Percentiles rank a stretch among this genome's conserved stretches.
Evolutionary conservation across 805 yeast genomes (phyloP).

Genomic region (Teunomyces cretensis): DNA sequence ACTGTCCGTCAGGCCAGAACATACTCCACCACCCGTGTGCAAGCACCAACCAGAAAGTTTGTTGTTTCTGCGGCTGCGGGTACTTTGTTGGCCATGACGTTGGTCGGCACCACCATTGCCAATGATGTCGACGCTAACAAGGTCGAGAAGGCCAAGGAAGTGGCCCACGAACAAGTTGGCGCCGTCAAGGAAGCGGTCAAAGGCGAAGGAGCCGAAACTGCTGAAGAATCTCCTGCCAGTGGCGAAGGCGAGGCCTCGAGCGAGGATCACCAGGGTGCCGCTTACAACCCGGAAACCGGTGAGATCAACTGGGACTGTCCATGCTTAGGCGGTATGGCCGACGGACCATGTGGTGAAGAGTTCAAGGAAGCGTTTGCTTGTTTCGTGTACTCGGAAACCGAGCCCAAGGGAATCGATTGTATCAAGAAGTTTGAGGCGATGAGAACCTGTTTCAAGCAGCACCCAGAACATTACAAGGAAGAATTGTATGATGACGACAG

Average conservation of each 20-base stretch:
- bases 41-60: background rate
- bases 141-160: conserved; percentile 10
- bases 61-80: background rate
- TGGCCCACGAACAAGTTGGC: conserved; percentile 7
- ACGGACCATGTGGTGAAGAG: conserved; percentile 97
- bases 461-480: conserved; percentile 93
- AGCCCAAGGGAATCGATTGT: conserved; percentile 96
- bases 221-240: background rate
- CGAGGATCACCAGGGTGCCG: conserved; percentile 53
- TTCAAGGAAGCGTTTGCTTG: conserved; percentile 93
- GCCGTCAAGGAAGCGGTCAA: background rate
- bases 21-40: background rate
- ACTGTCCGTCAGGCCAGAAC: conserved; percentile 1
- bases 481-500: conserved; percentile 74
- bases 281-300: conserved; percentile 95
- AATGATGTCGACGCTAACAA: conserved; percentile 5
- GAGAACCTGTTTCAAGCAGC: conserved; percentile 90
- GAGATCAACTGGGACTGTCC: conserved; percentile 99
- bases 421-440: conserved; percentile 83
- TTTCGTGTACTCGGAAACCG: conserved; percentile 89
- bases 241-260: conserved; percentile 5
- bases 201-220: background rate
- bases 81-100: background rate
- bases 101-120: background rate
- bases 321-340: conserved; percentile 98